Percentiles rank a stretch among this genome's conserved stretches.
Conservation (phyloP, 805 yeast genomes). For the Yueomyces sp. region DNA sequence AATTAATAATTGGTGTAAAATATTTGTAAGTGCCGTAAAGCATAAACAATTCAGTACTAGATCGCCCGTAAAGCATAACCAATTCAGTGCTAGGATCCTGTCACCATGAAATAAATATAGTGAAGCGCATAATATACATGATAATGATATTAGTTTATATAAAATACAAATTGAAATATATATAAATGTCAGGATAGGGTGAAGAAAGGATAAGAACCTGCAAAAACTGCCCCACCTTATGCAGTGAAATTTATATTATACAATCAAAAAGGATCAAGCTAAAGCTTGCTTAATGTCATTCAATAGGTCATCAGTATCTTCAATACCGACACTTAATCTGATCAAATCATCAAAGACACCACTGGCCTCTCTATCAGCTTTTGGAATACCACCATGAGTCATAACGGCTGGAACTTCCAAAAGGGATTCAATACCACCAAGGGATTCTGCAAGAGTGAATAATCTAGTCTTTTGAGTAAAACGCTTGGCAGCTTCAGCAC, state of each 20-base stretch:
- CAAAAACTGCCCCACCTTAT: background rate
- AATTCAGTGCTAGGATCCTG: too few relatives aligned
- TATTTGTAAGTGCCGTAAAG: too few relatives aligned
- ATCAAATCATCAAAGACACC: conserved; percentile 76
- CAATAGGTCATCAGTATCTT: conserved; percentile 65
- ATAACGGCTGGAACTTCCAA: conserved; percentile 81
- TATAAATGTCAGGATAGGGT: too few relatives aligned
- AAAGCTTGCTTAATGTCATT: conserved; percentile 63
- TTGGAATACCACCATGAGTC: conserved; percentile 88
- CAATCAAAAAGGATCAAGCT: conserved; percentile 8
- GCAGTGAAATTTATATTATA: background rate
- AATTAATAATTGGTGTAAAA: too few relatives aligned
- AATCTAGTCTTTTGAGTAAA: conserved; percentile 63
- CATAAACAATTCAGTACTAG: too few relatives aligned
- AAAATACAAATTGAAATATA: too few relatives aligned
- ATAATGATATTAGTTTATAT: too few relatives aligned
- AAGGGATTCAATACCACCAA: conserved; percentile 81
- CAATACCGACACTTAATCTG: conserved; percentile 79
- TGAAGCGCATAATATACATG: too few relatives aligned
- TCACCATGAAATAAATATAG: too few relatives aligned
- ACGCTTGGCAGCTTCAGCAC: conserved; percentile 58
- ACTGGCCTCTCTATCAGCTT: conserved; percentile 58
- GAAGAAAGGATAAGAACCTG: background rate
- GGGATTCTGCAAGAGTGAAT: conserved; percentile 79
- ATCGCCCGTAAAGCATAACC: too few relatives aligned